Conservation (phyloP, 176 grass and related monocot genomes). For the Poa annua region DNA sequence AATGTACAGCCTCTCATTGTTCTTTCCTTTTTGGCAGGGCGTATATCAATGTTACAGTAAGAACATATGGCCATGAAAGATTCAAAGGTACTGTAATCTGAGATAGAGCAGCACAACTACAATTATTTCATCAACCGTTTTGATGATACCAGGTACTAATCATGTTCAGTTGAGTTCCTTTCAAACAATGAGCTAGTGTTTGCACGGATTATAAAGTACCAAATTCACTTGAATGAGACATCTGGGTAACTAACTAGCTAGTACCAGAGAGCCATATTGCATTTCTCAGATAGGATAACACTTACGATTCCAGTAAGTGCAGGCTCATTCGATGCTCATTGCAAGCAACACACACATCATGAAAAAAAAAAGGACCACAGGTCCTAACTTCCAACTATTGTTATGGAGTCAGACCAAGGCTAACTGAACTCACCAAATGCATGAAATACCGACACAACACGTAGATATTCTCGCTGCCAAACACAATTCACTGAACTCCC, state of each 20-base stretch:
- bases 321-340: background rate
- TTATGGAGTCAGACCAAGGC: too few species aligned
- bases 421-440: background rate
- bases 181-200: too few species aligned
- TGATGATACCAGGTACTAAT: background rate
- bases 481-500: background rate
- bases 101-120: background rate
- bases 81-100: background rate
- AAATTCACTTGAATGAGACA: too few species aligned
- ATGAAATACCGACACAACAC: too few species aligned
- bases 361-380: background rate
- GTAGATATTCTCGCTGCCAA: too few species aligned
- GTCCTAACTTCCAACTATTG: background rate
- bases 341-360: background rate
- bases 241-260: background rate
- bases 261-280: too few species aligned
- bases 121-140: background rate
- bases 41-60: background rate
- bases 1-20: background rate
- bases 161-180: background rate
- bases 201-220: too few species aligned
- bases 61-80: background rate
- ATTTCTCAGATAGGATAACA: background rate
- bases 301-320: background rate
- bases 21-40: background rate